Percentiles rank a stretch among this genome's conserved stretches.
These are phyloP conservation scores for Naegleria lovaniensis DNA, from an alignment of 208 protist species.

Conservation along the genomic window DNA sequence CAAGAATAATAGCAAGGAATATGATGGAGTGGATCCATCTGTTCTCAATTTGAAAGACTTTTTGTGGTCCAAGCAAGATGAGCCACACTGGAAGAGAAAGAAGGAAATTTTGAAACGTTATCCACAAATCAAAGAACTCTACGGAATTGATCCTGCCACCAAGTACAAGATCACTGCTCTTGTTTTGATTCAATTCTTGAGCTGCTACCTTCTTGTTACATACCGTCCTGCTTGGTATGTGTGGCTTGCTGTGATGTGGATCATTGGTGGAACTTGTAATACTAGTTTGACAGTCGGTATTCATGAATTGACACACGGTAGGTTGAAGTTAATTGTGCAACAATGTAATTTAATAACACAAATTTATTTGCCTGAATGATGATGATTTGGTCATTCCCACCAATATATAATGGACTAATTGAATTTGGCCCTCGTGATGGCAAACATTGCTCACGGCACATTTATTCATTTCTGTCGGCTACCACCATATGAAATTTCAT, in stretches of 20 bases:
- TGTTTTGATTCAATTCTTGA: conserved; percentile 61
- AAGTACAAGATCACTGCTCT: conserved; percentile 37
- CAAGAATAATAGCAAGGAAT: background rate
- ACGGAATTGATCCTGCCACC: conserved; percentile 53
- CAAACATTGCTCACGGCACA: conserved; percentile 77
- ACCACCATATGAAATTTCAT: background rate
- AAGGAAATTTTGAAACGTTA: conserved; percentile 67
- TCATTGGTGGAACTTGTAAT: conserved; percentile 70
- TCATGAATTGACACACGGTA: conserved; percentile 79
- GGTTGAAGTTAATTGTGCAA: conserved; percentile 41
- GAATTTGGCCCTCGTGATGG: conserved; percentile 69
- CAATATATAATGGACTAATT: too few species aligned
- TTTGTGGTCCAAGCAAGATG: conserved; percentile 61
- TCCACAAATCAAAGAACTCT: conserved; percentile 68
- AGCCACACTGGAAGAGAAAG: conserved; percentile 58
- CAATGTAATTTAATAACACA: background rate
- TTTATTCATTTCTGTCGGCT: conserved; percentile 9
- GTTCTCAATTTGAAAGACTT: conserved; percentile 45
- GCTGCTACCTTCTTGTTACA: conserved; percentile 42
- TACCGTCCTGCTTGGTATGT: conserved; percentile 52
- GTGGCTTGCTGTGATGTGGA: conserved; percentile 57
- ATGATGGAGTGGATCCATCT: background rate
- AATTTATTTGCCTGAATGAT: too few species aligned
- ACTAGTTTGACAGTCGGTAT: conserved; percentile 73
- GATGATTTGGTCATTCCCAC: too few species aligned